These are phyloP conservation scores for Fraxinus velutina DNA, from an alignment of 305 asterid species.

Conservation along the genomic window DNA sequence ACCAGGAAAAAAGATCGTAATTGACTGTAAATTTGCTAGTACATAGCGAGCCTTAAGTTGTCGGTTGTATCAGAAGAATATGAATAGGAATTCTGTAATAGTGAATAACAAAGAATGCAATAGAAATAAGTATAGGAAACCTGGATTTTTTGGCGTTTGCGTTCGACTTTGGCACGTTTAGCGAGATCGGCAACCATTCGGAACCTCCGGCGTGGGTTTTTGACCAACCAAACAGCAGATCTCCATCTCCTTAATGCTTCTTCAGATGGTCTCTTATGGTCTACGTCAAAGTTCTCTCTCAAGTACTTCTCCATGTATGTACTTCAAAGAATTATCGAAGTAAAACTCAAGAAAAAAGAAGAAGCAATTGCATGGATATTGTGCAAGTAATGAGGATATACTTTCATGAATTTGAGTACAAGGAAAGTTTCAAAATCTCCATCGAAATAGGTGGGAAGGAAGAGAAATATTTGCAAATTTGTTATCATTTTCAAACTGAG, in stretches of 20 bases:
- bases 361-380: background rate
- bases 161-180: slow-evolving; percentile 62
- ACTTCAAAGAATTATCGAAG: background rate
- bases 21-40: background rate
- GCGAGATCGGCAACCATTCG: slow-evolving; percentile 90
- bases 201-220: slow-evolving; percentile 74
- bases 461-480: background rate
- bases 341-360: background rate
- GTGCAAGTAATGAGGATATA: background rate
- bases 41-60: background rate
- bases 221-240: slow-evolving; percentile 75
- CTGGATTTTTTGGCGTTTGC: slow-evolving; percentile 39
- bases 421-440: slow-evolving; percentile 14
- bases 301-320: slow-evolving; percentile 58
- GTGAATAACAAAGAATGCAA: background rate
- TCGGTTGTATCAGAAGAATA: background rate
- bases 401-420: background rate
- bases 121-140: slow-evolving; percentile 25
- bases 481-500: background rate
- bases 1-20: background rate
- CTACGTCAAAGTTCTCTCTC: slow-evolving; percentile 59
- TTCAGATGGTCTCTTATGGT: slow-evolving; percentile 67
- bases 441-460: slow-evolving; percentile 8
- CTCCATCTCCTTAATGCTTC: slow-evolving; percentile 67
- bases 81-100: background rate